Evolutionary conservation across 2,329 filamentous ascomycete species (phyloP), one percentile per base, ranked within the genome.

Genomic region (Trichoderma pleuroti): DNA sequence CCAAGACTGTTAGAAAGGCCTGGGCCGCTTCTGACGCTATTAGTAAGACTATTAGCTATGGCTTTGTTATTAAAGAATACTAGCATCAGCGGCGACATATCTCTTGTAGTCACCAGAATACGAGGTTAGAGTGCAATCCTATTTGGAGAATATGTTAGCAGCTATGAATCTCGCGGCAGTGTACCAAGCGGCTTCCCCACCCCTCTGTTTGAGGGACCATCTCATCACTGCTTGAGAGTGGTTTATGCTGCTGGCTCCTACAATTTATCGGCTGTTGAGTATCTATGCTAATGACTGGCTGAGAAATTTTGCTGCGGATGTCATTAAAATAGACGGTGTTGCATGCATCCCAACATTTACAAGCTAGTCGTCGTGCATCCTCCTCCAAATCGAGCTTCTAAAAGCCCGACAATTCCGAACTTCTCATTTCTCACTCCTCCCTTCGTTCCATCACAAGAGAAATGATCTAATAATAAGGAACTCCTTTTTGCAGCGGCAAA

Each of bases 61-160:
- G n/a, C 12, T 24, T 24, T 34, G 32, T 34, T 7, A 24, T 12
- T 34, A 34, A 14, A 66, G 63, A 5, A 73, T 74, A 1, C 74
- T 71, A 1, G 73, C 73, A 14, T 72, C 74, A 16, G 74, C 74
- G 2, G 74, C 73, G 14, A 74, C 74, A 2, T 75, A 74, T 49
- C 67, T 76, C 26, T 73, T 75, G 54, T 14, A 73, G 11, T 26
- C 42, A 28, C 9, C 36, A 59, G 4, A 46, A 11, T 74, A 73
- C 72, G 70, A 73, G 21, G 61, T 73, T n/a, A 66, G 73, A 21
- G 60, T 73, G 5, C 73, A 75, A 60, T 59, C 61, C 5, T 76
- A 74, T 57, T 49, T 74, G 5, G 34, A 68, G 11, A 36, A 63
- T 28, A 72, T 5, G 21, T 74, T 7, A 49, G 52, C 18, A n/a